Percentiles rank a stretch among this genome's conserved stretches.
Conservation (phyloP, 352 stramenopile species). For the Globisporangium alternatum region DNA sequence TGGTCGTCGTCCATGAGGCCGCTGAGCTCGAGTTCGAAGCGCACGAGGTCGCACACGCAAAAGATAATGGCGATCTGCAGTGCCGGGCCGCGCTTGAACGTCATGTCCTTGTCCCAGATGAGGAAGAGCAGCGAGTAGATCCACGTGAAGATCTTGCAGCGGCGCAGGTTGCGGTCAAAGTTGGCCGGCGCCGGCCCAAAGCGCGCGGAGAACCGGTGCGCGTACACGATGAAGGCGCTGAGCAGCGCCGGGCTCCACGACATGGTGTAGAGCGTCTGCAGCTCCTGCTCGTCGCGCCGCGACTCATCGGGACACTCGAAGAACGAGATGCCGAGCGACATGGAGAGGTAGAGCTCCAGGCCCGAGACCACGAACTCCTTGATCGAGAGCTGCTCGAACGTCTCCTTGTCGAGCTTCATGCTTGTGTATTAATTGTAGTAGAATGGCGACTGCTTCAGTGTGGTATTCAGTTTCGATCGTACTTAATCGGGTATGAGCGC, state of each 20-base stretch:
- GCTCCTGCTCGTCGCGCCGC: slow-evolving; percentile 59
- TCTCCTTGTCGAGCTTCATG: slow-evolving; percentile 32
- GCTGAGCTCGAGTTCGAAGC: slow-evolving; percentile 76
- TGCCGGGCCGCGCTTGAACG: slow-evolving; percentile 60
- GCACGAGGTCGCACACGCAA: slow-evolving; percentile 57
- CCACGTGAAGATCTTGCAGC: slow-evolving; percentile 69
- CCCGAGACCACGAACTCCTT: slow-evolving; percentile 57
- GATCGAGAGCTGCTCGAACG: slow-evolving; percentile 42
- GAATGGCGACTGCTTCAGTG: neutral
- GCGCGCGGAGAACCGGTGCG: slow-evolving; percentile 32
- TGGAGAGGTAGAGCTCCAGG: slow-evolving; percentile 72
- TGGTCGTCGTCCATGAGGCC: slow-evolving; percentile 53
- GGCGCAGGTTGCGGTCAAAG: slow-evolving; percentile 63
- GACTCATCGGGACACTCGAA: slow-evolving; percentile 56
- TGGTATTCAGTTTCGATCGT: neutral
- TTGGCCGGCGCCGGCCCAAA: slow-evolving; percentile 54
- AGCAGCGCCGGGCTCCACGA: slow-evolving; percentile 53
- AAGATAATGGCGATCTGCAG: slow-evolving; percentile 73
- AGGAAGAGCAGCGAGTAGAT: slow-evolving; percentile 57
- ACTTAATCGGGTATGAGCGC: neutral
- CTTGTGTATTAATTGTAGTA: neutral
- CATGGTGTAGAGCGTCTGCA: slow-evolving; percentile 66
- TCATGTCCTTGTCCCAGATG: slow-evolving; percentile 72
- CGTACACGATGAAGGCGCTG: slow-evolving; percentile 49
- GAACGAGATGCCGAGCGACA: slow-evolving; percentile 65